Conservation (phyloP, 176 grass and related monocot genomes). For the Aegilops sharonensis region DNA sequence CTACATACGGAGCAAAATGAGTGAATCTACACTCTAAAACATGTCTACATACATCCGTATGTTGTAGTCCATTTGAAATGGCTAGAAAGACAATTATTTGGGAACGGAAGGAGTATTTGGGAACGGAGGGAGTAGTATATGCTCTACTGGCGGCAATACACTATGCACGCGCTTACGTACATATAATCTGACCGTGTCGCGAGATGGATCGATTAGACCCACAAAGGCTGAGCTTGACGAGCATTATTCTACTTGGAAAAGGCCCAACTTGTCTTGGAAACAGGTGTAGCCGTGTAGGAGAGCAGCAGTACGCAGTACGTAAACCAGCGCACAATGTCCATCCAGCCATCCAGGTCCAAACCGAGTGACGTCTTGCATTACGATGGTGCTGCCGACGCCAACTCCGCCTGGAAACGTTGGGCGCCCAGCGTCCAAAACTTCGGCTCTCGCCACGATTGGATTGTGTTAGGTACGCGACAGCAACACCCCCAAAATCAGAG, state of each 20-base stretch:
- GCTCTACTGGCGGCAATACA: constrained; percentile 12
- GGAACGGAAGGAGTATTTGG: too few relatives aligned
- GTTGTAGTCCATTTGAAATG: too few relatives aligned
- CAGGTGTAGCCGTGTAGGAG: background rate
- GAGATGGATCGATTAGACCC: background rate
- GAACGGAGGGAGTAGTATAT: background rate
- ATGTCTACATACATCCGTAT: too few relatives aligned
- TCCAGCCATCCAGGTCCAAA: background rate
- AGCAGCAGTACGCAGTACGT: background rate
- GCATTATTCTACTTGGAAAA: background rate
- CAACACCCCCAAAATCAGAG: background rate
- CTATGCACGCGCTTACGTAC: background rate
- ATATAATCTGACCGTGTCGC: background rate
- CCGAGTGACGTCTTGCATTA: constrained; percentile 29
- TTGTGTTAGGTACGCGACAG: background rate
- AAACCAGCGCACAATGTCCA: background rate
- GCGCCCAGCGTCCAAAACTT: background rate
- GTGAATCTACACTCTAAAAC: too few relatives aligned
- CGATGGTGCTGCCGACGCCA: constrained; percentile 25
- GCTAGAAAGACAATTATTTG: too few relatives aligned
- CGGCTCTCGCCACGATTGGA: background rate
- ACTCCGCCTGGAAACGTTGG: background rate
- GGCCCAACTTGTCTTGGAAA: background rate
- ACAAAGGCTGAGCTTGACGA: background rate
- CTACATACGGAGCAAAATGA: too few relatives aligned